A percentile compares a stretch with the other conserved stretches of the same genome.
phyloP scores from a whole-genome alignment of 73 alveolate species.

The Paramecium sonneborni region DNA sequence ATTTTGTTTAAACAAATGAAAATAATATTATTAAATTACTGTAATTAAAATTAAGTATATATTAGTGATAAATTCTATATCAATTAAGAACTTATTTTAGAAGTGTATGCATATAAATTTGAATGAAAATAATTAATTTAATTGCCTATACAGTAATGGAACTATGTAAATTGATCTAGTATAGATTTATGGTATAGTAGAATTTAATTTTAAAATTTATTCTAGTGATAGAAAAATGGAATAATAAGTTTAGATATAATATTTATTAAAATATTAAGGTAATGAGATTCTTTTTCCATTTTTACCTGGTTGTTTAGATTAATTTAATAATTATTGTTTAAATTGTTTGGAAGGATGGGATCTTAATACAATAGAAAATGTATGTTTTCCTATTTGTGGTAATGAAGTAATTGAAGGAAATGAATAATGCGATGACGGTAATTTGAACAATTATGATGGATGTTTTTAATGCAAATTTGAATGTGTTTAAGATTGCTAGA shows the following conservation, averaged over 20 bases:
- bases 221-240: not conserved
- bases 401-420: too few relatives aligned
- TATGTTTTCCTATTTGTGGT: not conserved
- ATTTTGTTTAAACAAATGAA: not conserved
- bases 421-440: too few relatives aligned
- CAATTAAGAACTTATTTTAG: not conserved
- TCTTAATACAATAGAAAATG: not conserved
- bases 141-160: not conserved
- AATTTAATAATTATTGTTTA: not conserved
- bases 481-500: too few relatives aligned
- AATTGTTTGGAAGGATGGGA: not conserved
- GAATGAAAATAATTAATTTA: too few relatives aligned
- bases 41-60: not conserved
- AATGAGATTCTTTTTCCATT: not conserved
- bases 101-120: too few relatives aligned
- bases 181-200: not conserved
- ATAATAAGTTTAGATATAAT: not conserved
- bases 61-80: not conserved
- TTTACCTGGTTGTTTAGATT: not conserved
- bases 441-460: too few relatives aligned
- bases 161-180: not conserved
- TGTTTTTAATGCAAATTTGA: too few relatives aligned
- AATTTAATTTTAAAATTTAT: not conserved
- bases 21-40: not conserved
- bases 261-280: not conserved